Evolutionary conservation across 2,329 filamentous ascomycete genomes (phyloP), one percentile per base, ranked within the genome.

Genomic region (Monosporascus sp.): DNA sequence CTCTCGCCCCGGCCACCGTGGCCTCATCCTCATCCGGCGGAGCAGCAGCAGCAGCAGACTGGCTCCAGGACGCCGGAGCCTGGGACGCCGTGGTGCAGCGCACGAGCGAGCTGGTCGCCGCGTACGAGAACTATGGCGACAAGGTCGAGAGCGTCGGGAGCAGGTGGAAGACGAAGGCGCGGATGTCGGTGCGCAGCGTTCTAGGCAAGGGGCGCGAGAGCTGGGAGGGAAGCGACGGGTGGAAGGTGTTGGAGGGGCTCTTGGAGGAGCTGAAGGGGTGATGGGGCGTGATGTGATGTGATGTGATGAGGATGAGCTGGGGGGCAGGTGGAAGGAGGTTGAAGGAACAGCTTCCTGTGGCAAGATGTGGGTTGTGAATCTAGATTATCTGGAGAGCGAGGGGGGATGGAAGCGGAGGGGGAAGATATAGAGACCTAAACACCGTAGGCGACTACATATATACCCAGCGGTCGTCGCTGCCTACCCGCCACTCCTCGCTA

Each of bases 101-200:
- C 50, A 97, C 94, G 0, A 83, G 91, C 52, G 85, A 90, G 66
- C 72, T 97, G 43, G 89, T 94, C 1, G 86, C 89, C 58, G 83
- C 88, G 50, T 89, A 97, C 71, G 89, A 94, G 72, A 91, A 87
- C 68, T 85, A 91, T 62, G 89, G 89, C 0, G 74, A 77, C 0
- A 78, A 81, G 59, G 78, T 84, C 20, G 83, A 85, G 57, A 65
- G 83, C 31, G 85, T 97, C 2, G 90, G 89, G 2, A 81, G 80
- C 54, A 86, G 86, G 64, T 99, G 94, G 94, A 88, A 83, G 69
- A 89, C 89, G 58, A 97, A 96, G 79, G 89, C 90, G 0, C 79
- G 90, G 63, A 95, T 84, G 68, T 92, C 92, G 11, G 78, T 96
- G 2, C 78, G 91, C 51, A 91, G 89, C 50, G 86, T 97, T 7